Percentiles rank a stretch among this genome's conserved stretches.
phyloP scores from a whole-genome alignment of 768 basidiomycete species.

The Lyophyllum shimeji region DNA sequence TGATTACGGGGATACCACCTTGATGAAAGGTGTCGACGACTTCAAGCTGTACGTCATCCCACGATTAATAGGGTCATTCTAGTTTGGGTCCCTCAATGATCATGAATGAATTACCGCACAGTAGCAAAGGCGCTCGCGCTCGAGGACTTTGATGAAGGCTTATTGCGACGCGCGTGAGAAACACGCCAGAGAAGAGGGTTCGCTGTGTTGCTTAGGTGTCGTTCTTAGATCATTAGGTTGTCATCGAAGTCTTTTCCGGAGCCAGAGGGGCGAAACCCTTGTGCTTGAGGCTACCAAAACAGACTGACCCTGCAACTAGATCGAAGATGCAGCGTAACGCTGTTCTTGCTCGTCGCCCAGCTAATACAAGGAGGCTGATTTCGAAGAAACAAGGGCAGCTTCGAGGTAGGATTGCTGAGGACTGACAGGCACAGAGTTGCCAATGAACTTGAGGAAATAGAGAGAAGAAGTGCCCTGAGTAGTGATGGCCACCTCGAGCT shows the following conservation, averaged over 20 bases:
- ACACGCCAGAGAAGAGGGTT: constrained; percentile 12
- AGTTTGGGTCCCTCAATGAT: background rate
- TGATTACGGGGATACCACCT: constrained; percentile 3
- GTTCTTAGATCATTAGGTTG: constrained; percentile 30
- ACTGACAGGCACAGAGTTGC: constrained; percentile 22
- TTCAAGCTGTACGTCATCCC: background rate
- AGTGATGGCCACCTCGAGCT: constrained; percentile 16
- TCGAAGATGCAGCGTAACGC: constrained; percentile 1
- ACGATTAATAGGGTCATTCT: background rate
- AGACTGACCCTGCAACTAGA: constrained; percentile 20
- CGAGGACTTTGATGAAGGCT: background rate
- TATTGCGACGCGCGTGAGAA: constrained; percentile 18
- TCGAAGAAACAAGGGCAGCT: constrained; percentile 12
- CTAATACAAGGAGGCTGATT: constrained; percentile 5
- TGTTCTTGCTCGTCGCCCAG: constrained; percentile 1
- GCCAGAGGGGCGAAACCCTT: constrained; percentile 14
- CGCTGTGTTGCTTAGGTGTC: constrained; percentile 18
- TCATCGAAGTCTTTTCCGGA: constrained; percentile 21
- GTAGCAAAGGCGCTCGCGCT: background rate
- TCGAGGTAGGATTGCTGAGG: constrained; percentile 19
- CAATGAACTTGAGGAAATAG: constrained; percentile 15
- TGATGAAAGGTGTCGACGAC: background rate
- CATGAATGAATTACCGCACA: background rate
- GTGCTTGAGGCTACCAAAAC: constrained; percentile 21
- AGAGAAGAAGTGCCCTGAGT: constrained; percentile 13